Evolutionary conservation across 352 stramenopile genomes (phyloP).

Genomic region (Phytophthora tubulina): DNA sequence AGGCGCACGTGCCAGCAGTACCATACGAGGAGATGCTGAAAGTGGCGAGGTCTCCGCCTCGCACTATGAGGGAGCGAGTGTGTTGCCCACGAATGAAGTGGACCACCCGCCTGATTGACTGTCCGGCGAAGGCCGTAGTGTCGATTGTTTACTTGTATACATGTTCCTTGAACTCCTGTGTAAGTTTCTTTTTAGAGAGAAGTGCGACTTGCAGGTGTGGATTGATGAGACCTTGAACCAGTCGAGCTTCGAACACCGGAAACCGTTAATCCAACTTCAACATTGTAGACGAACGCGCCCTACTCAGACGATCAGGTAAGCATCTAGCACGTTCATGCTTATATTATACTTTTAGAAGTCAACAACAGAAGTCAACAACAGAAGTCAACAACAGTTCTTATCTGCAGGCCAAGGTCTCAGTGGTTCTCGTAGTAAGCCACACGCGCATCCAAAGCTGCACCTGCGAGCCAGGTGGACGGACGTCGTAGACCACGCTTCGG

Average conservation of each 20-base stretch:
- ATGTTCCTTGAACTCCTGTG: constrained; percentile 6
- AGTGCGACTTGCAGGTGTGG: neutral
- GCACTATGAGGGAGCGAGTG: constrained; percentile 25
- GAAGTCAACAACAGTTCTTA: too few relatives aligned
- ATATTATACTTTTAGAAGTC: constrained; percentile 1
- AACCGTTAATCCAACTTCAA: constrained; percentile 17
- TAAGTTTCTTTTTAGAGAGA: neutral
- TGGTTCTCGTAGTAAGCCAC: constrained; percentile 38
- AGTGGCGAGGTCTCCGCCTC: constrained; percentile 20
- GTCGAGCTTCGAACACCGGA: constrained; percentile 3
- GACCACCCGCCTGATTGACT: constrained; percentile 23
- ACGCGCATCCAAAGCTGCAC: constrained; percentile 38
- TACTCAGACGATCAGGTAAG: constrained; percentile 23
- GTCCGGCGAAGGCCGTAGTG: constrained; percentile 18
- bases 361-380: neutral
- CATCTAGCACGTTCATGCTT: constrained; percentile 4
- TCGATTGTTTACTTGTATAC: constrained; percentile 41
- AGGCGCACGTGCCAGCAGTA: constrained; percentile 30
- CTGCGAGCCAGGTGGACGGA: constrained; percentile 64
- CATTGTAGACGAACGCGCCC: constrained; percentile 2
- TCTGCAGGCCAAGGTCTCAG: neutral
- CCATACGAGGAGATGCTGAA: constrained; percentile 39
- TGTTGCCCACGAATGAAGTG: constrained; percentile 40
- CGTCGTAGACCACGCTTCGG: constrained; percentile 59
- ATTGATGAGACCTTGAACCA: neutral